Evolutionary conservation across 2,329 filamentous ascomycete genomes (phyloP), one percentile per base, ranked within the genome.

Genomic region (Colletotrichum simmondsii): DNA sequence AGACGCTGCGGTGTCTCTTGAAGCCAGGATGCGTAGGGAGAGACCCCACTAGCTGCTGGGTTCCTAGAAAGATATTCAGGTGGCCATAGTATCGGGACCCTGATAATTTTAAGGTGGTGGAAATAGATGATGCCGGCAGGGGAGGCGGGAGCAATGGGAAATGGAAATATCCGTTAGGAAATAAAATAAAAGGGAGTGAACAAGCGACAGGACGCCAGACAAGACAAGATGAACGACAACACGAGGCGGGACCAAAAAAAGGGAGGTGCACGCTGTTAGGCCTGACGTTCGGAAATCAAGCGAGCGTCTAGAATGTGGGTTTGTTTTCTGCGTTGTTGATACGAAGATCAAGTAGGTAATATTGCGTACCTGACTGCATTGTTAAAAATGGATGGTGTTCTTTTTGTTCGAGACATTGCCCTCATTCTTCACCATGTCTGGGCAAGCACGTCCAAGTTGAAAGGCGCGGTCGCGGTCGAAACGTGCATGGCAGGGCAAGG

Each of bases 51-150:
- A 22, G 52, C 59, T 65, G 58, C 65, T 72, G 70, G 70, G 28
- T 69, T 60, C 35, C 70, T 70, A 59, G 65, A 70, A 72, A 54
- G 65, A 70, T 54, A 72, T 72, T 72, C 70, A 72, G 70, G 70
- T 72, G 65, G 70, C 70, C 66, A 70, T 65, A 65, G 70, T 72
- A 64, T 57, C 60, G 60, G 70, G 70, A 70, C 70, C 70, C 70
- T 72, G 70, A 72, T 72, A 70, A 72, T 72, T 56, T 72, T 46
- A 70, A 60, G 65, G 42, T 59, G 70, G 65, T 69, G 65, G 65
- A 72, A 72, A 65, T 72, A 68, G 59, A 72, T 70, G 70, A 64
- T 64, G 65, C n/a, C 10, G 59, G 60, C 65, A 69, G 65, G 70
- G 70, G 59, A 49, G 5, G 32, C 19, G 46, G 46, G 54, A 65